Evolutionary conservation across 1,284 basidiomycete species (phyloP).

Genomic region (Pseudozyma sp.): DNA sequence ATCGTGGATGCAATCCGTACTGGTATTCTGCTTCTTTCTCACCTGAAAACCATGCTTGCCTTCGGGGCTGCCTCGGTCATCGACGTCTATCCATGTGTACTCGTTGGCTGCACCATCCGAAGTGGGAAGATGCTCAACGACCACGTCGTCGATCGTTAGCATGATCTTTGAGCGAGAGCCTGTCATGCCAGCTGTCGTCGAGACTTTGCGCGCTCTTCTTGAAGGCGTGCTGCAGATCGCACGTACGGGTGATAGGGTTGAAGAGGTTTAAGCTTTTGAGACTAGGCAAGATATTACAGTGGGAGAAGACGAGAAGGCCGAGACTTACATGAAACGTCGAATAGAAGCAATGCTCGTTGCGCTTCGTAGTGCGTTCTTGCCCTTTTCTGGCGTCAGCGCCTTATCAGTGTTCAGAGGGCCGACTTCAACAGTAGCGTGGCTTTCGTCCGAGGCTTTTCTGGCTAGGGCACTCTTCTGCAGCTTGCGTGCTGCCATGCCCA

Average conservation of each 20-base stretch:
- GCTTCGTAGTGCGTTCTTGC: conserved; percentile 14
- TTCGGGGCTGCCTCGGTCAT: conserved; percentile 17
- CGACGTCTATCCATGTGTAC: conserved; percentile 16
- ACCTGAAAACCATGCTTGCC: neutral
- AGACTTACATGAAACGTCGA: conserved; percentile 26
- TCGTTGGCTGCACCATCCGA: neutral
- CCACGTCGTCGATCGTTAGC: conserved; percentile 16
- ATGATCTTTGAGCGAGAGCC: conserved; percentile 5
- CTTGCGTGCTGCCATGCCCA: conserved; percentile 28
- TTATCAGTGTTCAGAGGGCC: neutral
- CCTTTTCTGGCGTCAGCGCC: conserved; percentile 18
- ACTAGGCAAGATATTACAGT: neutral
- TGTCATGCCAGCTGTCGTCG: conserved; percentile 11
- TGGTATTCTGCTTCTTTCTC: neutral
- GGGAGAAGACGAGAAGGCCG: neutral
- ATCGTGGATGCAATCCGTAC: neutral
- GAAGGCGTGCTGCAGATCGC: conserved; percentile 25
- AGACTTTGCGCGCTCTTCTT: conserved; percentile 27
- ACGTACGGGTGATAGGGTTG: too few relatives aligned
- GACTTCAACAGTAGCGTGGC: conserved; percentile 11
- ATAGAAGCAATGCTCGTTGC: conserved; percentile 31
- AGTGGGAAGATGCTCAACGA: conserved; percentile 6
- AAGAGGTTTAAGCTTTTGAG: too few relatives aligned
- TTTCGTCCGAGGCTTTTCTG: conserved; percentile 20
- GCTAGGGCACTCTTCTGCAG: conserved; percentile 26